Base-by-base conservation (phyloP, 2,329 filamentous ascomycete genomes). In the Rasamsonia emersonii region DNA sequence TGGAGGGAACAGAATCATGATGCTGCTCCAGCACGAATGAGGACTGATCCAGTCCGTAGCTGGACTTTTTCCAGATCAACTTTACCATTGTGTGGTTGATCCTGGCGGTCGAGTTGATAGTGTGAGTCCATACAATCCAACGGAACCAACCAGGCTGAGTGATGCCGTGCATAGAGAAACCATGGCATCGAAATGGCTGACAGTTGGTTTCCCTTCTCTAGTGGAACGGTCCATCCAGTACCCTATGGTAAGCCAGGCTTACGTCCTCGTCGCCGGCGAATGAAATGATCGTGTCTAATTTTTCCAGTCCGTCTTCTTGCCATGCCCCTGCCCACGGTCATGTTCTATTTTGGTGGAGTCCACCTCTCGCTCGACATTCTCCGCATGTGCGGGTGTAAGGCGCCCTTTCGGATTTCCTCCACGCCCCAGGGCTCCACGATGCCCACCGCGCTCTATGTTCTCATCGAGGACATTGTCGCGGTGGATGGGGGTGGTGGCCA, bases 381-480 rank as follows among this genome's bases (percentile, higher is more conserved):
- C n/a, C 59, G 58, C 26, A 53, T 55, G 24, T 42, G 45, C 33
- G 59, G 62, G n/a, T 54, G 49, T 39, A 61, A 59, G 45, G 70
- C 75, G 0, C 75, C 74, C 0, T 78, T 75, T 46, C 70, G 74
- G 27, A 74, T 81, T 39, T 79, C 74, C 32, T 80, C 77, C 2
- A 73, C 75, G 0, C 66, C 66, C 1, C 77, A 75, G 46, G 76
- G 76, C 11, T 66, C 65, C 10, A 58, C 53, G 4, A 71, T 79
- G 36, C 66, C 71, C 3, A 78, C 78, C 0, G 69, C 73, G 2
- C 65, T 73, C 2, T 77, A 79, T 43, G 78, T 77, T 30, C 65
- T 82, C 18, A 71, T 81, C 16, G 78, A 82, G 53, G 78, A 82
- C 44, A 67, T 80, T 15, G 68, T 79, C 9, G 76, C 74, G 4